Evolutionary conservation across 2,329 filamentous ascomycete genomes (phyloP).

Genomic region (Calonectria fujianensis): DNA sequence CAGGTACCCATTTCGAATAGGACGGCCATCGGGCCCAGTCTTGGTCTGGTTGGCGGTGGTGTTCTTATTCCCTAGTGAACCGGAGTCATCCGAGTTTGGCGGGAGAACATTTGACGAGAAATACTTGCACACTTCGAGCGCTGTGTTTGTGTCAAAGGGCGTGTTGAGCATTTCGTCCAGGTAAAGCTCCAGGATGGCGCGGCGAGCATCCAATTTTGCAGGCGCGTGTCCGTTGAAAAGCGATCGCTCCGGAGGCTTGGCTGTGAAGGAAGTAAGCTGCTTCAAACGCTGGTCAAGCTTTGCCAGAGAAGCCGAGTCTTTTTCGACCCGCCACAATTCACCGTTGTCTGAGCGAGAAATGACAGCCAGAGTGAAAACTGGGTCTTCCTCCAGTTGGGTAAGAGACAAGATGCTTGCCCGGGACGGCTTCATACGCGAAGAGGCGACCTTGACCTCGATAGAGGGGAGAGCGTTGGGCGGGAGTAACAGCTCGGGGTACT

Average conservation of each 20-base stretch:
- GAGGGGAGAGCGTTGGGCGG: constrained; percentile 92
- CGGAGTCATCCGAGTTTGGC: constrained; percentile 75
- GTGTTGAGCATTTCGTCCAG: constrained; percentile 91
- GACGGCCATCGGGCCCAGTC: constrained; percentile 77
- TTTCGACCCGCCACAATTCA: constrained; percentile 96
- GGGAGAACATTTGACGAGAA: constrained; percentile 81
- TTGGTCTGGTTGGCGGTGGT: constrained; percentile 58
- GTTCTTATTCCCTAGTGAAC: constrained; percentile 50
- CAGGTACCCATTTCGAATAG: constrained; percentile 90
- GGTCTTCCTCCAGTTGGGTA: constrained; percentile 90
- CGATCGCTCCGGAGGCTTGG: constrained; percentile 86
- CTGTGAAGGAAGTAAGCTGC: constrained; percentile 81
- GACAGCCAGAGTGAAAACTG: constrained; percentile 93
- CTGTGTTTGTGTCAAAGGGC: constrained; percentile 84
- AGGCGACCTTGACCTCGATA: constrained; percentile 90
- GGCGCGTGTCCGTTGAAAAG: constrained; percentile 95
- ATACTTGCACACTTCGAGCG: constrained; percentile 89
- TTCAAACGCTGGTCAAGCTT: constrained; percentile 89
- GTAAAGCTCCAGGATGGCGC: constrained; percentile 87
- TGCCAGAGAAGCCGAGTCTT: constrained; percentile 88
- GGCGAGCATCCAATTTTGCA: constrained; percentile 91
- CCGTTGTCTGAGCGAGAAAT: constrained; percentile 83
- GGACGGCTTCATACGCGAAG: constrained; percentile 95
- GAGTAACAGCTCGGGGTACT: constrained; percentile 89
- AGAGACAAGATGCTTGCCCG: constrained; percentile 88